Evolutionary conservation across 2,329 filamentous ascomycete genomes (phyloP).

Genomic region (Penicillium sp.): DNA sequence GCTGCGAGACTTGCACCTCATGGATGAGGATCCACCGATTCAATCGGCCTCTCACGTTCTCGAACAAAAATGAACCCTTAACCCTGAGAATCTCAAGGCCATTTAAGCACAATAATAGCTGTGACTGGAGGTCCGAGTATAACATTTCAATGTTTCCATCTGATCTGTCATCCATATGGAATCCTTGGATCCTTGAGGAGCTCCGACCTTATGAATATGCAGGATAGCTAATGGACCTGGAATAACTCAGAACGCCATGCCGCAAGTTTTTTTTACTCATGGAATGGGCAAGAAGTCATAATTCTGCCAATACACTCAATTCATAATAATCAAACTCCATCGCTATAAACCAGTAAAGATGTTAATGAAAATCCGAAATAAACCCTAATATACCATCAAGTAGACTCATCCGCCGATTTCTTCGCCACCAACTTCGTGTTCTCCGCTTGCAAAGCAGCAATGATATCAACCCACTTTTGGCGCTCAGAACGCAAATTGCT

Average conservation of each 20-base stretch:
- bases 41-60: neutral
- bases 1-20: neutral
- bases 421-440: conserved; percentile 50
- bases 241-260: neutral
- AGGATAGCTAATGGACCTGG: neutral
- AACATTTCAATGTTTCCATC: neutral
- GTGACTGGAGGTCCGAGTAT: neutral
- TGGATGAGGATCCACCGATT: neutral
- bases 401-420: conserved; percentile 25
- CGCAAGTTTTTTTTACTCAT: neutral
- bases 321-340: neutral
- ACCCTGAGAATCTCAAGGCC: neutral
- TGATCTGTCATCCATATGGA: neutral
- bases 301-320: neutral
- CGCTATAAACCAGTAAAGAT: neutral
- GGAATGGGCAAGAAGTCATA: neutral
- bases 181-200: neutral
- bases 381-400: neutral
- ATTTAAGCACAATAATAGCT: neutral
- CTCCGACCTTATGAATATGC: neutral
- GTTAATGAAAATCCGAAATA: neutral
- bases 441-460: conserved; percentile 58
- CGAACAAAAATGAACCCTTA: neutral
- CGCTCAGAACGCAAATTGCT: conserved; percentile 52
- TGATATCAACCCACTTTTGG: conserved; percentile 50